Base-by-base conservation (phyloP, 805 yeast species). In the Helenozyma rhizophorensis region DNA sequence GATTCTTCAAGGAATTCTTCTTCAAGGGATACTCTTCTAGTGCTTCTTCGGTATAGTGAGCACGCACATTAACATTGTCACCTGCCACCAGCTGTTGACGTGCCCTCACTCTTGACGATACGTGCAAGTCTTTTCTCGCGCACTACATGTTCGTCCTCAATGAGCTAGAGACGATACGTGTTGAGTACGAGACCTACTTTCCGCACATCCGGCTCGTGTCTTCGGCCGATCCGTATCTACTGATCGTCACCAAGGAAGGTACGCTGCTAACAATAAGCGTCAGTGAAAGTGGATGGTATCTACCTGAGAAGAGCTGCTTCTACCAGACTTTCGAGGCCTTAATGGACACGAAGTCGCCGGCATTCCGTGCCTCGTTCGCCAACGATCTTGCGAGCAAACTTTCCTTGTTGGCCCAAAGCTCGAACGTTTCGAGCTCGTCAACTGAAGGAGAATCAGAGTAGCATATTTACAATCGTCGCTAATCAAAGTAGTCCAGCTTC, bases 291-390 rank as follows among this genome's bases (percentile, higher is more conserved):
- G 50, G 50, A 3, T 46, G 50, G 50, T 34, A 13, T 25, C 11
- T 27, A 7, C n/a, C 25, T 4, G 41, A 25, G 11, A 15, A 34
- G 1, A 23, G 25, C 12, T 17, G 10, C 10, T 24, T 23, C 14
- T 46, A 27, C 23, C 43, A 34, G 13, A 35, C 50, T n/a, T 46
- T 46, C 21, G 50, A 46, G 28, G 47, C 45, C 10, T 27, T 46
- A 25, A 37, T 46, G 43, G 36, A 40, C 25, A 19, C 26, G 6
- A 22, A 16, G 9, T 42, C 41, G n/a, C 40, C 40, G 9, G 39
- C 30, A 11, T 46, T 46, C 25, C 34, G 41, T 9, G 25, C n/a
- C 13, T 28, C 30, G 8, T 46, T 46, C 28, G 48, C 49, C 9
- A 28, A 21, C 7, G 26, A 35, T 16, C 36, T 46, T n/a, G 14